phyloP scores from a whole-genome alignment of 306 rosid species.

The Cicer pinnatifidum region DNA sequence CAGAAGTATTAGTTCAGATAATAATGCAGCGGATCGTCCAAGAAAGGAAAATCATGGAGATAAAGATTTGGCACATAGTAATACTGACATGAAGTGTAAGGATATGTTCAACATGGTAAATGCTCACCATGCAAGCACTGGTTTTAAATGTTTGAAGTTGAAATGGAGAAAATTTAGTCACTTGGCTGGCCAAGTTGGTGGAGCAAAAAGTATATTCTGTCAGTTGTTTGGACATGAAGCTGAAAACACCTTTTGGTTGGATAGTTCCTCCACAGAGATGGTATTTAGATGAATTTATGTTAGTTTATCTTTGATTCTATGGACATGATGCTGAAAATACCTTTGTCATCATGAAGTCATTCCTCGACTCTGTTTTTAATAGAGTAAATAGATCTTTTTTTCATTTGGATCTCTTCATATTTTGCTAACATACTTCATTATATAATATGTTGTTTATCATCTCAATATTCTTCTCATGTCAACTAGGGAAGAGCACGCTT shows the following conservation, averaged over 20 bases:
- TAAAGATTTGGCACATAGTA: conserved; percentile 39
- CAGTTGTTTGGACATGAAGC: conserved; percentile 79
- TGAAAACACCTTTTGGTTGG: conserved; percentile 95
- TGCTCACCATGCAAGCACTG: conserved; percentile 55
- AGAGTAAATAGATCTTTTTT: conserved; percentile 14
- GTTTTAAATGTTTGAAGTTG: conserved; percentile 68
- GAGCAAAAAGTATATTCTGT: conserved; percentile 75
- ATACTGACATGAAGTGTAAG: conserved; percentile 42
- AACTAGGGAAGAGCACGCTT: conserved; percentile 86
- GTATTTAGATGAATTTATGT: conserved; percentile 51
- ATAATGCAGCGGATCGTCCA: conserved; percentile 45
- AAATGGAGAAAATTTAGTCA: conserved; percentile 78
- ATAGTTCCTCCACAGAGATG: conserved; percentile 94
- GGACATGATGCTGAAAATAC: conserved; percentile 31
- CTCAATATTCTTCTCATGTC: conserved; percentile 27
- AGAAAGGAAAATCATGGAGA: conserved; percentile 45
- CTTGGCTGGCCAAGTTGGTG: conserved; percentile 84
- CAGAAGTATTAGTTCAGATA: conserved; percentile 48
- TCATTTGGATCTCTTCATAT: conserved; percentile 17
- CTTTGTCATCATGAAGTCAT: conserved; percentile 4
- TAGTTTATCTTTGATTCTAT: conserved; percentile 5
- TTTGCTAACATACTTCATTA: conserved; percentile 14
- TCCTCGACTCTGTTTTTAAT: conserved; percentile 16
- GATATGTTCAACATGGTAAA: conserved; percentile 48
- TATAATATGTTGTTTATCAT: background rate